Evolutionary conservation across 805 yeast species (phyloP), one percentile per base, ranked within the genome.

Genomic region (Blastobotrys chiropterorum): DNA sequence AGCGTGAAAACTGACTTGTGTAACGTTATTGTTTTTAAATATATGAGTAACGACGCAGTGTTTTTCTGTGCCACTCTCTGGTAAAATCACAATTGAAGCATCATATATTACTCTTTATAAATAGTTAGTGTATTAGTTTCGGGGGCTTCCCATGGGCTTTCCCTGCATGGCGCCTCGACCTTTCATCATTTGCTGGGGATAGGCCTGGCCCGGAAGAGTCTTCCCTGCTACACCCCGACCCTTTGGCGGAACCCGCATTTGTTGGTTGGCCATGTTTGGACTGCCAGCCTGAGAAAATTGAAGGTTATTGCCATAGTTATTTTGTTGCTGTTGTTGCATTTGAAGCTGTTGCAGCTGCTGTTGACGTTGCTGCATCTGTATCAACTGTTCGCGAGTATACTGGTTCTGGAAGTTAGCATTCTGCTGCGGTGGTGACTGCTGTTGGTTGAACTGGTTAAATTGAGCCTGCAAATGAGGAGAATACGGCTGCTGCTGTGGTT

Each of bases 401-500:
- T 38, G 42, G 34, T 19, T 34, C 26, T 46, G 34, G 26, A 43
- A 26, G 34, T 26, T 26, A 6, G 34, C 34, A 26, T 26, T 5
- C 11, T 26, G 34, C 34, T 26, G 34, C 8, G 34, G 34, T 6
- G 34, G 34, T 5, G 34, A 26, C 34, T 26, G 34, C 34, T 26
- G 34, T 26, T 26, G 34, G 34, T 26, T 21, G 30, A 19, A 21
- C 43, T 14, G 21, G 38, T 34, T 31, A 42, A 34, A 17, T 42
- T 17, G 44, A 16, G 15, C 44, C 44, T 43, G 51, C 34, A 16
- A 22, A 34, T 46, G 40, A 47, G 16, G n/a, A 17, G 49, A 63
- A 41, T 64, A 67, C 44, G 63, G 70, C 4, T 58, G 57, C 43
- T 59, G 53, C 5, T 58, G 57, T 53, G 57, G 63, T 30, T 42